Percentiles rank a stretch among this genome's conserved stretches.
These are phyloP conservation scores for Jasminum sambac DNA, from an alignment of 257 asterid species.

Conservation along the genomic window DNA sequence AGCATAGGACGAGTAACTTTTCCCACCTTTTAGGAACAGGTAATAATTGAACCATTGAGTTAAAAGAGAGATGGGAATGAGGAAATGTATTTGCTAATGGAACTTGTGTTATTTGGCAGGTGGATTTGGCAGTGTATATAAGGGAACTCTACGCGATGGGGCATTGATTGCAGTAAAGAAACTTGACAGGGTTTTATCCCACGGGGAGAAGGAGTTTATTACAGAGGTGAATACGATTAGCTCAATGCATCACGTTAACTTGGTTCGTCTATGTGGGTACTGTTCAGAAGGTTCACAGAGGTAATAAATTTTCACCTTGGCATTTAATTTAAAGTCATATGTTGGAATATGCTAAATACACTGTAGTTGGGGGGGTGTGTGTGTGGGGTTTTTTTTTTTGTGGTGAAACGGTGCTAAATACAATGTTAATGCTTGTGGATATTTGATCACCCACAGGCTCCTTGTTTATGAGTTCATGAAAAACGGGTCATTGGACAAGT, in stretches of 20 bases:
- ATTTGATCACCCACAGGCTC: conserved; percentile 51
- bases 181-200: conserved; percentile 80
- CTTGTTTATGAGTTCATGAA: conserved; percentile 92
- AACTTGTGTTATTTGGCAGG: conserved; percentile 44
- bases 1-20: conserved; percentile 57
- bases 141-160: conserved; percentile 73
- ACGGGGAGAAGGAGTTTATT: conserved; percentile 79
- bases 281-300: conserved; percentile 77
- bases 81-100: background rate
- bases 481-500: conserved; percentile 82
- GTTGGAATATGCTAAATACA: background rate
- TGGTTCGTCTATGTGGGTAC: conserved; percentile 80
- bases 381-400: too few relatives aligned
- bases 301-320: conserved; percentile 28
- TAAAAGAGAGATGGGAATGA: background rate
- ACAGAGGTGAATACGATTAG: conserved; percentile 89
- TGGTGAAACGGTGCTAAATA: too few relatives aligned
- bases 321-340: background rate
- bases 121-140: conserved; percentile 89
- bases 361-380: too few relatives aligned
- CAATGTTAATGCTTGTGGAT: conserved; percentile 2
- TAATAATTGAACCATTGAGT: conserved; percentile 21
- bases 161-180: conserved; percentile 79
- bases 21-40: conserved; percentile 82
- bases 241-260: conserved; percentile 93